A percentile compares a stretch with the other conserved stretches of the same genome.
Evolutionary conservation across 2,329 filamentous ascomycete genomes (phyloP).

Genomic region (Trichoderma lentiforme): DNA sequence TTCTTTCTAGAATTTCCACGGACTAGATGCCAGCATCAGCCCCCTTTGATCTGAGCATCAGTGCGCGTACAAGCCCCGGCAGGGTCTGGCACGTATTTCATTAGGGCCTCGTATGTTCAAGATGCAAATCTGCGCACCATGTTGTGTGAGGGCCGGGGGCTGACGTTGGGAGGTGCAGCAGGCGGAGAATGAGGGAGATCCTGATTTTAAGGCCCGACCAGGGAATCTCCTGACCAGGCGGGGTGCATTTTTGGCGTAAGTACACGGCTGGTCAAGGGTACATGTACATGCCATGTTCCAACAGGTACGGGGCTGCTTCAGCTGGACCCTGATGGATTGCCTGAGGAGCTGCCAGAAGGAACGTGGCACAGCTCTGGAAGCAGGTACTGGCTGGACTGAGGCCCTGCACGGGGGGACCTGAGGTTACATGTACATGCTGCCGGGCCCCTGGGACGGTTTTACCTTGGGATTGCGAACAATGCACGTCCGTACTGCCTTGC

Average conservation of each 20-base stretch:
- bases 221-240: conserved; percentile 5
- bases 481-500: not conserved
- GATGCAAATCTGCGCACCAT: conserved; percentile 17
- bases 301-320: not conserved
- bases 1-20: not conserved
- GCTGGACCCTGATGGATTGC: not conserved
- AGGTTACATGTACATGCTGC: not conserved
- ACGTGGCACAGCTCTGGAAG: conserved; percentile 6
- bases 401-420: not conserved
- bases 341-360: conserved; percentile 1
- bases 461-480: not conserved
- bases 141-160: not conserved
- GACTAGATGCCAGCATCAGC: not conserved
- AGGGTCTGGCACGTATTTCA: not conserved
- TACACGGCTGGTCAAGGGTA: not conserved
- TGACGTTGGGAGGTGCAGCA: not conserved
- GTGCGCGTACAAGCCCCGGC: not conserved
- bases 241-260: not conserved
- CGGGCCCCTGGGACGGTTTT: not conserved
- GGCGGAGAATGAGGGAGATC: conserved; percentile 11
- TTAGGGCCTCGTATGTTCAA: not conserved
- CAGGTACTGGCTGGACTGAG: conserved; percentile 1
- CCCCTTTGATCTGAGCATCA: not conserved
- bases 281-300: not conserved
- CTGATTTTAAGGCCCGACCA: conserved; percentile 14